Evolutionary conservation across 306 rosid species (phyloP).

Genomic region (Albizia julibrissin): DNA sequence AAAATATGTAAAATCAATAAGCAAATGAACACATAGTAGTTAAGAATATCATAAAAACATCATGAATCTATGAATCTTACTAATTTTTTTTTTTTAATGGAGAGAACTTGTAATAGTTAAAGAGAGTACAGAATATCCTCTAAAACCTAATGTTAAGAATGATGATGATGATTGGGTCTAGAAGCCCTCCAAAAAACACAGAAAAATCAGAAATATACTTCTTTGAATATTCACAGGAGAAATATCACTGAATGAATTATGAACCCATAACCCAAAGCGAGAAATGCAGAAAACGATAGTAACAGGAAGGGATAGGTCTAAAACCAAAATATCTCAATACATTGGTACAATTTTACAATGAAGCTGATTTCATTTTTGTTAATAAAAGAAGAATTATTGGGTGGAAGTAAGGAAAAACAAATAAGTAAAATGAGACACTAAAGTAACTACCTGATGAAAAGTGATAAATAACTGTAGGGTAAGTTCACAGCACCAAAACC

Average conservation of each 20-base stretch:
- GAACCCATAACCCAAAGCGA: neutral
- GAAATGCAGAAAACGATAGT: neutral
- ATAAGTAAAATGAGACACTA: neutral
- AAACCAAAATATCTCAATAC: neutral
- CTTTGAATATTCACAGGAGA: neutral
- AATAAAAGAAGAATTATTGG: neutral
- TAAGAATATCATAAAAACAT: neutral
- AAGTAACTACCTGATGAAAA: conserved; percentile 68
- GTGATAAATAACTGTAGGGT: conserved; percentile 90
- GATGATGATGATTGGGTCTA: neutral
- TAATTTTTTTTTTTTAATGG: neutral
- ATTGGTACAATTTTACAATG: neutral
- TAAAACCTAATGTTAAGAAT: neutral
- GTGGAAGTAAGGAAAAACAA: neutral
- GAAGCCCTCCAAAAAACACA: neutral
- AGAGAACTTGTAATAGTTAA: neutral
- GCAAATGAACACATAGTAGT: neutral
- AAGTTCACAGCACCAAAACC: conserved; percentile 97
- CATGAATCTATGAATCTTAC: neutral
- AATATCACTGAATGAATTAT: neutral
- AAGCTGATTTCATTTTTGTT: neutral
- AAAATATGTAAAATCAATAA: conserved; percentile 15
- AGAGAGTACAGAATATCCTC: neutral
- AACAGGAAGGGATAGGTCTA: neutral
- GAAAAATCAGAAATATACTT: neutral